Percentiles rank a stretch among this genome's conserved stretches.
Conservation (phyloP, 2,329 filamentous ascomycete species). For the Verticillium longisporum region DNA sequence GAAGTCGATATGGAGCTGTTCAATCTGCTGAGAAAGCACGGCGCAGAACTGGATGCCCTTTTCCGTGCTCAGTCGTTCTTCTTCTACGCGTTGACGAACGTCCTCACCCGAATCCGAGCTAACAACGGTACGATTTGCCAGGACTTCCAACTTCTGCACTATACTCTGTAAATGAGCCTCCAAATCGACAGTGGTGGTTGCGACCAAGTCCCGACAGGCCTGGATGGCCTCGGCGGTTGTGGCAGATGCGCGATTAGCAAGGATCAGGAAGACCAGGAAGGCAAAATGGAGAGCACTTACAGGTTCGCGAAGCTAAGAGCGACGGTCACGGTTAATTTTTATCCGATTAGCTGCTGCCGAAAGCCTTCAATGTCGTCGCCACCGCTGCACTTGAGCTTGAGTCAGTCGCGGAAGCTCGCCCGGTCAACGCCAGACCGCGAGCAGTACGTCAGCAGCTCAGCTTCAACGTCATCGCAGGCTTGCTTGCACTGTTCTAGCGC, state of each 20-base stretch:
- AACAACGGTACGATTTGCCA: background rate
- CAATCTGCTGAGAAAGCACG: slow-evolving; percentile 13
- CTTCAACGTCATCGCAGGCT: slow-evolving; percentile 33
- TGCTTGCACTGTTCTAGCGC: slow-evolving; percentile 32
- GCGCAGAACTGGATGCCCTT: slow-evolving; percentile 13
- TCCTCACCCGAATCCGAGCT: background rate
- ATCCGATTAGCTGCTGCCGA: background rate
- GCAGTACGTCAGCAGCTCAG: slow-evolving; percentile 26
- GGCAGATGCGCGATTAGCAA: slow-evolving; percentile 4
- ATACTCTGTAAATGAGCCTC: slow-evolving; percentile 10
- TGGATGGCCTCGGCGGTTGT: slow-evolving; percentile 7
- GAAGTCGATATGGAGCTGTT: slow-evolving; percentile 8
- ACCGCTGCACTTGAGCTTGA: slow-evolving; percentile 34
- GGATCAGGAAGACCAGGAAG: background rate
- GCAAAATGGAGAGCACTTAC: slow-evolving; percentile 5
- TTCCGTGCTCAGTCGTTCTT: slow-evolving; percentile 13
- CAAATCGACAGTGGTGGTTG: slow-evolving; percentile 7
- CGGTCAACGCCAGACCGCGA: slow-evolving; percentile 23
- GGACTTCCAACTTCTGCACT: slow-evolving; percentile 7
- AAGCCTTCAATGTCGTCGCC: slow-evolving; percentile 20
- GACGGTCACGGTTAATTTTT: slow-evolving; percentile 1
- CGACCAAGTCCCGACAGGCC: slow-evolving; percentile 5
- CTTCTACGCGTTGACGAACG: slow-evolving; percentile 8
- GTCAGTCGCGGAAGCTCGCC: slow-evolving; percentile 37
- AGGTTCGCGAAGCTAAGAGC: slow-evolving; percentile 15